Percentiles rank a stretch among this genome's conserved stretches.
Conservation (phyloP, 495 filamentous ascomycete genomes). For the Durotheca rogersii region DNA sequence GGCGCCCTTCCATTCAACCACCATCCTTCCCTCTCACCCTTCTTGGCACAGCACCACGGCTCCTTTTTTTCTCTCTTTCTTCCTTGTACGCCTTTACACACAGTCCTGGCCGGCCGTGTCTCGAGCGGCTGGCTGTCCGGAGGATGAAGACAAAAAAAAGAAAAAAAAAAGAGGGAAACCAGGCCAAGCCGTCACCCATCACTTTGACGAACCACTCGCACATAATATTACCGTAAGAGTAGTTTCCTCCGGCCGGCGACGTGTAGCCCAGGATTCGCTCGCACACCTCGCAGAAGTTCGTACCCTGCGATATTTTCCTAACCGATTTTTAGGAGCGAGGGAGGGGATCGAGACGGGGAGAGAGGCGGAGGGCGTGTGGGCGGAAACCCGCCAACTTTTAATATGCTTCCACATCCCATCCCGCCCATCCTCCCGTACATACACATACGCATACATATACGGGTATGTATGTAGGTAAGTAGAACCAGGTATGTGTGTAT, state of each 20-base stretch:
- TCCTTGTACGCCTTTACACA: constrained; percentile 8
- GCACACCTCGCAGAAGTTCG: background rate
- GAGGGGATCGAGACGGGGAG: too few species aligned
- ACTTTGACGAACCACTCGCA: background rate
- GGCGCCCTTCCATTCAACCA: constrained; percentile 18
- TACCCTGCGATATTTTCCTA: background rate
- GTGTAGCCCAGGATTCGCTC: background rate
- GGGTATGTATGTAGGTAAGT: background rate
- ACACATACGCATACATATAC: background rate
- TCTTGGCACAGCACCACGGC: constrained; percentile 21
- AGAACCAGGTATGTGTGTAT: too few species aligned
- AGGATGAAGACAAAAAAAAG: too few species aligned
- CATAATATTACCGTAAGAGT: constrained; percentile 1
- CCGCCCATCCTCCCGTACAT: too few species aligned
- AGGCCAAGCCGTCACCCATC: constrained; percentile 1
- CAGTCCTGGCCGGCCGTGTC: too few species aligned
- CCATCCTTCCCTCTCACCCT: constrained; percentile 18
- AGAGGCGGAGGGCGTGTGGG: too few species aligned
- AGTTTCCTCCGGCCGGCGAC: constrained; percentile 13
- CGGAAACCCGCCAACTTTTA: too few species aligned
- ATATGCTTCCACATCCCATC: too few species aligned
- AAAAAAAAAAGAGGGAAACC: too few species aligned
- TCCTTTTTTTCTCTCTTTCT: too few species aligned
- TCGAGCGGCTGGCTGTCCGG: constrained; percentile 10
- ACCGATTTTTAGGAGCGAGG: too few species aligned